Evolutionary conservation across 441 rosid species (phyloP), one percentile per base, ranked within the genome.

Genomic region (Gossypium laxum): DNA sequence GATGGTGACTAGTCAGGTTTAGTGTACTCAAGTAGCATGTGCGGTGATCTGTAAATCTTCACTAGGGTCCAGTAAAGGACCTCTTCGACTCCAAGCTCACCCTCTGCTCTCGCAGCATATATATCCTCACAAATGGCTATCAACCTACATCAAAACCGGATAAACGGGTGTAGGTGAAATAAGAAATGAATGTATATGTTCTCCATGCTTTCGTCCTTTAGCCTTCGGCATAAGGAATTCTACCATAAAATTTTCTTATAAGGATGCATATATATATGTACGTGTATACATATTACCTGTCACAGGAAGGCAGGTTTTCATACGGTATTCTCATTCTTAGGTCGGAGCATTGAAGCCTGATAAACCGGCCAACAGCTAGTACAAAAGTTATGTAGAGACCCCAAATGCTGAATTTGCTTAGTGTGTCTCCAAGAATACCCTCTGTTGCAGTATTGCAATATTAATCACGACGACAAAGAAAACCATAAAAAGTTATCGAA

Each of bases 381-480:
- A 93, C 99, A 80, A 93, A 96, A 66, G 98, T 96, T 76, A 96
- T 93, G 78, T 96, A 96, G 75, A 96, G 97, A 70, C 99, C 99
- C 99, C 99, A 93, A 70, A 96, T 96, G 80, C 96, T 93, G 90
- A 93, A 96, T 86, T 96, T 96, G 94, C 98, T 96, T 74, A 93
- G 89, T 4, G 99, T 93, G 86, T 96, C 99, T 19, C 98, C 98
- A 57, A 96, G 89, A 83, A 96, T 87, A 26, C 98, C 99, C 90
- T 93, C 98, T 93, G 90, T 75, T 82, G 62, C 63, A 71, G 57
- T 21, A 75, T 67, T n/a, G 41, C 21, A 71, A 51, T 30, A 68
- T 74, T 38, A 72, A 60, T 60, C 26, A 48, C 22, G 24, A 63
- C 17, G 15, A 67, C 45, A 28, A 71, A 58, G 32, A 73, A 14